Evolutionary conservation across 768 basidiomycete genomes (phyloP).

Genomic region (Collybiopsis confluens): DNA sequence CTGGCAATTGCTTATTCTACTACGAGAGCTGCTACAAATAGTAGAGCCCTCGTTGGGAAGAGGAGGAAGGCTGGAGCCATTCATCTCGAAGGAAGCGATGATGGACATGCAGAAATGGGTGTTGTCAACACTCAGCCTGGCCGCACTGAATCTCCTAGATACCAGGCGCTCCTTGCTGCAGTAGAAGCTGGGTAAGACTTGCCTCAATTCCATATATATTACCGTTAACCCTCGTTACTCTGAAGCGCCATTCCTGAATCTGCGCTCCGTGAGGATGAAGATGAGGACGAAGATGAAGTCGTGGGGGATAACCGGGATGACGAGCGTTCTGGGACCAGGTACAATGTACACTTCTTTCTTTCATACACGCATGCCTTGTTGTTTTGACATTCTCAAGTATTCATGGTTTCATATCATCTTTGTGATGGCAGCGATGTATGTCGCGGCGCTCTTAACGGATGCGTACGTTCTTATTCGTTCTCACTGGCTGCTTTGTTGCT

Average conservation of each 20-base stretch:
- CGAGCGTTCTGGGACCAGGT: conserved; percentile 89
- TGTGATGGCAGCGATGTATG: conserved; percentile 94
- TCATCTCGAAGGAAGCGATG: conserved; percentile 52
- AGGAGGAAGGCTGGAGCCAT: conserved; percentile 61
- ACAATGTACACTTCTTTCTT: conserved; percentile 61
- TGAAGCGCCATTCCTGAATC: conserved; percentile 87
- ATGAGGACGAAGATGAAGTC: conserved; percentile 72
- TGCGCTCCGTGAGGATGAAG: conserved; percentile 72
- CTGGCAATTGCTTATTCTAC: conserved; percentile 98
- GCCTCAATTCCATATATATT: not conserved
- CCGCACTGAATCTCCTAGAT: conserved; percentile 80
- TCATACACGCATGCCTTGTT: conserved; percentile 6
- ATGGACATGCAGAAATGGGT: conserved; percentile 62
- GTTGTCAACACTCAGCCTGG: conserved; percentile 82
- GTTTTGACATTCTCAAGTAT: conserved; percentile 50
- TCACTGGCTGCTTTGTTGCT: not conserved
- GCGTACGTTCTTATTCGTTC: conserved; percentile 56
- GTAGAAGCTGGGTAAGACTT: conserved; percentile 84
- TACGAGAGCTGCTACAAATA: conserved; percentile 92
- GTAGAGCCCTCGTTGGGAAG: conserved; percentile 80
- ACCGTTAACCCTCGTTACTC: not conserved
- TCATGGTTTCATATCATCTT: conserved; percentile 99
- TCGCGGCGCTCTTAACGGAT: conserved; percentile 93
- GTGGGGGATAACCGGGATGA: conserved; percentile 82
- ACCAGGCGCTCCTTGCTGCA: conserved; percentile 92